phyloP scores from a whole-genome alignment of 2,329 filamentous ascomycete genomes.

The Alternaria conjuncta region DNA sequence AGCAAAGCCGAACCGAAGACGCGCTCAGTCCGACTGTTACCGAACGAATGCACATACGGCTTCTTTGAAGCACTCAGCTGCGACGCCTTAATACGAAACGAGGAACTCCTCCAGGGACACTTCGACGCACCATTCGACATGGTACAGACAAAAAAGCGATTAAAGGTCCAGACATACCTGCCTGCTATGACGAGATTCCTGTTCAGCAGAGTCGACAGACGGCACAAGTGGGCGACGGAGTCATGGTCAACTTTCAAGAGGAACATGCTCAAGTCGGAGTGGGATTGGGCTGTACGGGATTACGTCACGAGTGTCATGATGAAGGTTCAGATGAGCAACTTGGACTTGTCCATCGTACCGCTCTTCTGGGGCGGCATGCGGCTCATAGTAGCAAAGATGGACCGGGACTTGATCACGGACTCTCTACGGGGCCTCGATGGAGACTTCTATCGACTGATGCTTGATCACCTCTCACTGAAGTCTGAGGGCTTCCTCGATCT shows the following conservation, averaged over 20 bases:
- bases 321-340: constrained; percentile 63
- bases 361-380: constrained; percentile 81
- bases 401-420: constrained; percentile 76
- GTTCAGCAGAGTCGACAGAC: constrained; percentile 72
- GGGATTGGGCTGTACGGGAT: constrained; percentile 85
- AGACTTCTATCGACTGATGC: constrained; percentile 65
- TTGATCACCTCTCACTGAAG: constrained; percentile 67
- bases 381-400: constrained; percentile 75
- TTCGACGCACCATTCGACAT: constrained; percentile 86
- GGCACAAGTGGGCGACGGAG: constrained; percentile 70
- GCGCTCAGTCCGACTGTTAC: constrained; percentile 59
- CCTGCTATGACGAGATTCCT: constrained; percentile 86
- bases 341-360: constrained; percentile 63
- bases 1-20: constrained; percentile 56
- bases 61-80: constrained; percentile 91
- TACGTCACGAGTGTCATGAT: constrained; percentile 72
- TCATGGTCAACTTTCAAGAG: constrained; percentile 72
- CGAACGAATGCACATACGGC: constrained; percentile 71
- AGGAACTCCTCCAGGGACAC: constrained; percentile 59
- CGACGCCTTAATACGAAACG: constrained; percentile 72
- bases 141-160: constrained; percentile 77
- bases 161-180: constrained; percentile 76
- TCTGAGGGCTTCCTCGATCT: constrained; percentile 68
- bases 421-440: constrained; percentile 80
- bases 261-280: constrained; percentile 72